Percentiles rank a stretch among this genome's conserved stretches.
Conservation (phyloP, 805 yeast species). For the Candida morakotiae region DNA sequence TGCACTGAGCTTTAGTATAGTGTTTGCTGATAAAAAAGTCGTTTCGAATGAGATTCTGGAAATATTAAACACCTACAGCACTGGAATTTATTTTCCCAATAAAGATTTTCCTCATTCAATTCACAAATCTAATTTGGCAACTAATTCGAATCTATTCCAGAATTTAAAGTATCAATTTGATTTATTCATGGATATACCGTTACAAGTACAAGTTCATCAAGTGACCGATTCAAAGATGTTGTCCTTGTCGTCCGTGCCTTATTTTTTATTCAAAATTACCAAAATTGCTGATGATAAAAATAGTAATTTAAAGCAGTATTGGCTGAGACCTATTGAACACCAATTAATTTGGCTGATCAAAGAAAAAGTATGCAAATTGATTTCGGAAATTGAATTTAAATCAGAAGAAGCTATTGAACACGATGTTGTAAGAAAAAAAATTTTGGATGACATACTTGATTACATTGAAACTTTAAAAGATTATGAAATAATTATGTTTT, state of each 20-base stretch:
- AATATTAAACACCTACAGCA: slow-evolving; percentile 21
- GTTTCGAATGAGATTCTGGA: slow-evolving; percentile 21
- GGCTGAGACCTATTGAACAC: slow-evolving; percentile 23
- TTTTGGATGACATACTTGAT: slow-evolving; percentile 16
- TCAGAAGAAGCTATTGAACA: slow-evolving; percentile 15
- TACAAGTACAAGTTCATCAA: slow-evolving; percentile 24
- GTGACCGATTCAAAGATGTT: slow-evolving; percentile 13
- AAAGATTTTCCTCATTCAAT: slow-evolving; percentile 25
- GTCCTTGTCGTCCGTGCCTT: slow-evolving; percentile 29
- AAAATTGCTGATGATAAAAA: slow-evolving; percentile 15
- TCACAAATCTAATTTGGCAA: slow-evolving; percentile 6
- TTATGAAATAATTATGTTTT: slow-evolving; percentile 22
- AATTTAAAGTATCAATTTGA: slow-evolving; percentile 35
- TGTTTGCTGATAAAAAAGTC: slow-evolving; percentile 16
- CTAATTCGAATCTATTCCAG: slow-evolving; percentile 23
- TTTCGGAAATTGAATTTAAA: neutral
- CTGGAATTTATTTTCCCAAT: slow-evolving; percentile 40
- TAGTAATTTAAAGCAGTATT: slow-evolving; percentile 9
- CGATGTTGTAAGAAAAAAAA: slow-evolving; percentile 16
- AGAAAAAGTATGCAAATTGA: slow-evolving; percentile 11
- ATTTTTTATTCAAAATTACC: slow-evolving; percentile 21
- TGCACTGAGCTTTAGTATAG: slow-evolving; percentile 17
- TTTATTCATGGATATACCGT: slow-evolving; percentile 36
- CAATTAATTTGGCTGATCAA: slow-evolving; percentile 27
- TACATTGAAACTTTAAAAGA: slow-evolving; percentile 8